Evolutionary conservation across 2,329 filamentous ascomycete species (phyloP).

Genomic region (Chrysoporthe deuterocubensis): DNA sequence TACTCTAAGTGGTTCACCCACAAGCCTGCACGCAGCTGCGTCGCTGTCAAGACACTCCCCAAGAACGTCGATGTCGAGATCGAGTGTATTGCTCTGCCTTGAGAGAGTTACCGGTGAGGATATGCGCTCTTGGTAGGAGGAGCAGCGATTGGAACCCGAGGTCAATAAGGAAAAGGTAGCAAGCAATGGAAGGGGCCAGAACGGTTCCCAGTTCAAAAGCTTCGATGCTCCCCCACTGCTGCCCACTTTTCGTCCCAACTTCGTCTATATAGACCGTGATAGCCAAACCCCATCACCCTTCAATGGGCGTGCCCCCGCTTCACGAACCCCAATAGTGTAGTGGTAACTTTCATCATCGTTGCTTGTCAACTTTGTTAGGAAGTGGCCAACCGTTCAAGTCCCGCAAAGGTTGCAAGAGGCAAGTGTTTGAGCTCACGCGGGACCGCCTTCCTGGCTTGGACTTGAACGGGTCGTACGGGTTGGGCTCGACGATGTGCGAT

Average conservation of each 20-base stretch:
- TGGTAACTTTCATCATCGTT: slow-evolving; percentile 7
- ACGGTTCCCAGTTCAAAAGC: neutral
- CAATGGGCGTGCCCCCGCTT: neutral
- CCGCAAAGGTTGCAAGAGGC: slow-evolving; percentile 20
- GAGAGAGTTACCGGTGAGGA: slow-evolving; percentile 29
- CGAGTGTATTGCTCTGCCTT: slow-evolving; percentile 79
- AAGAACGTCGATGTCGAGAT: slow-evolving; percentile 89
- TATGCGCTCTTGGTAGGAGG: neutral
- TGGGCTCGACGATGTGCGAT: slow-evolving; percentile 6
- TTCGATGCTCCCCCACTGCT: neutral
- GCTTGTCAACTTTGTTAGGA: neutral
- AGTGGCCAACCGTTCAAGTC: slow-evolving; percentile 5
- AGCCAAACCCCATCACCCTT: neutral
- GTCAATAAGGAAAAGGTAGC: slow-evolving; percentile 3
- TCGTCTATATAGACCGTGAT: neutral
- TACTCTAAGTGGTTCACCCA: slow-evolving; percentile 83
- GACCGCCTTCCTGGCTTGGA: slow-evolving; percentile 14
- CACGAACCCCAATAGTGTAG: slow-evolving; percentile 9
- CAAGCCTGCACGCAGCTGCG: slow-evolving; percentile 87
- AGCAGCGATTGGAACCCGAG: neutral
- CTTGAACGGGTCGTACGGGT: neutral
- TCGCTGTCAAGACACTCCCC: slow-evolving; percentile 86
- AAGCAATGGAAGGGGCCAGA: neutral
- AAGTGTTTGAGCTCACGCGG: slow-evolving; percentile 14
- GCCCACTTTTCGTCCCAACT: neutral